phyloP scores from a whole-genome alignment of 148 eudicot genomes.

The Rheum nobile region DNA sequence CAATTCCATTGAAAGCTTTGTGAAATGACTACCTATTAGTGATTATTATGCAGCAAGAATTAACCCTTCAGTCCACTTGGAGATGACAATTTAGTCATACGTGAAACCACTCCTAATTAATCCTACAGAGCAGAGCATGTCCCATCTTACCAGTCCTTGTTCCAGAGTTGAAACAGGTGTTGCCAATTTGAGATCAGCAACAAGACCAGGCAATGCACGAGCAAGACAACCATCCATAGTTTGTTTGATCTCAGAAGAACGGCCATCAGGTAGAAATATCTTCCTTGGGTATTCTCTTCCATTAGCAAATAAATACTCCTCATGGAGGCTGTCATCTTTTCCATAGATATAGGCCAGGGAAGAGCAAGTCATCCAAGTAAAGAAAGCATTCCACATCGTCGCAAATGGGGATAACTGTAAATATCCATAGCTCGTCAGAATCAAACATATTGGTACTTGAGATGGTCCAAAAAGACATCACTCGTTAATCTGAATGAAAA shows the following conservation, averaged over 20 bases:
- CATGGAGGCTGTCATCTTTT: slow-evolving; percentile 58
- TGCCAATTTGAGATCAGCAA: slow-evolving; percentile 54
- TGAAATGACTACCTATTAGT: background rate
- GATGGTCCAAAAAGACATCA: background rate
- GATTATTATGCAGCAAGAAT: background rate
- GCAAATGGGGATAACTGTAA: slow-evolving; percentile 88
- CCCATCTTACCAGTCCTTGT: slow-evolving; percentile 49
- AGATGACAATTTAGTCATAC: background rate
- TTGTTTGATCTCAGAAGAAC: slow-evolving; percentile 79
- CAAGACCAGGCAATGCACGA: slow-evolving; percentile 66
- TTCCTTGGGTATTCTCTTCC: slow-evolving; percentile 82
- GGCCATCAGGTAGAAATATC: slow-evolving; percentile 52
- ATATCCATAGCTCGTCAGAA: slow-evolving; percentile 11
- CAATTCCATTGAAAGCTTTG: background rate
- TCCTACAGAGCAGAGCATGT: background rate
- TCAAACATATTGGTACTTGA: too few species aligned
- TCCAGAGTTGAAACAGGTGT: slow-evolving; percentile 56
- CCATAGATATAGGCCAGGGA: slow-evolving; percentile 91
- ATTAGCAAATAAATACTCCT: slow-evolving; percentile 52
- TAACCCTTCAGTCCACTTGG: background rate
- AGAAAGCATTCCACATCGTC: slow-evolving; percentile 75
- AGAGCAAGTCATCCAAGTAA: slow-evolving; percentile 83
- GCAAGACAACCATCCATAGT: slow-evolving; percentile 73
- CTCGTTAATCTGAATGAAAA: background rate
- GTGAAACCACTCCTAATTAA: background rate